Conservation (phyloP, 2,329 filamentous ascomycete genomes). For the Aspergillus vadensis region DNA sequence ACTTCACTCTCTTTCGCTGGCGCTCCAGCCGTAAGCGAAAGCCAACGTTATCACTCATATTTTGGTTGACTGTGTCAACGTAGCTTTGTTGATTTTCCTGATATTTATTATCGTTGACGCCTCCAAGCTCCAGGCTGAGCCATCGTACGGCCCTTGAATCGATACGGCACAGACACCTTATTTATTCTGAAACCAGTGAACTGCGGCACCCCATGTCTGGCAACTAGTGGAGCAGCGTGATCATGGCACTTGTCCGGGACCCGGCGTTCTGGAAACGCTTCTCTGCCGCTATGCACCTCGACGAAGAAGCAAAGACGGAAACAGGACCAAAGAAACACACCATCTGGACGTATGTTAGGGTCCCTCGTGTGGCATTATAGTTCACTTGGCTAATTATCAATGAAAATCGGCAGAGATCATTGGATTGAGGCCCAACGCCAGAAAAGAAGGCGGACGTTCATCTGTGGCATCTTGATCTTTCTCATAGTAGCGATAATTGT, state of each 20-base stretch:
- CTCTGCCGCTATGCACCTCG: constrained; percentile 58
- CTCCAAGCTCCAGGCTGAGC: background rate
- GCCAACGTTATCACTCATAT: background rate
- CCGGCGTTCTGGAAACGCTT: constrained; percentile 64
- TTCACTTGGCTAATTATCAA: too few species aligned
- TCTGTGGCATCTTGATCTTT: constrained; percentile 44
- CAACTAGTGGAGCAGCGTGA: background rate
- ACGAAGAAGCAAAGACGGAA: constrained; percentile 48
- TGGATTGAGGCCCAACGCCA: constrained; percentile 56
- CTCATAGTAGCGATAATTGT: constrained; percentile 40
- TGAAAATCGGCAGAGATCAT: constrained; percentile 43
- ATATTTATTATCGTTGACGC: background rate
- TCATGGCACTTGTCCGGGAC: constrained; percentile 57
- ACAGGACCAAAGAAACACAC: constrained; percentile 21
- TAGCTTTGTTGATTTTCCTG: background rate
- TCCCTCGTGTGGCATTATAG: background rate
- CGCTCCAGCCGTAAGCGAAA: background rate
- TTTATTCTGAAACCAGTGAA: background rate
- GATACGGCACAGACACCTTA: background rate
- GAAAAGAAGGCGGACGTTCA: constrained; percentile 52
- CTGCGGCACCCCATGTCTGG: background rate
- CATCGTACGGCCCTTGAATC: background rate
- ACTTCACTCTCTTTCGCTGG: background rate
- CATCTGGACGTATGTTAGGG: constrained; percentile 25
- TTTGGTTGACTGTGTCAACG: too few species aligned